Conservation (phyloP, 2,329 filamentous ascomycete species). For the Trichoderma atroviride region DNA sequence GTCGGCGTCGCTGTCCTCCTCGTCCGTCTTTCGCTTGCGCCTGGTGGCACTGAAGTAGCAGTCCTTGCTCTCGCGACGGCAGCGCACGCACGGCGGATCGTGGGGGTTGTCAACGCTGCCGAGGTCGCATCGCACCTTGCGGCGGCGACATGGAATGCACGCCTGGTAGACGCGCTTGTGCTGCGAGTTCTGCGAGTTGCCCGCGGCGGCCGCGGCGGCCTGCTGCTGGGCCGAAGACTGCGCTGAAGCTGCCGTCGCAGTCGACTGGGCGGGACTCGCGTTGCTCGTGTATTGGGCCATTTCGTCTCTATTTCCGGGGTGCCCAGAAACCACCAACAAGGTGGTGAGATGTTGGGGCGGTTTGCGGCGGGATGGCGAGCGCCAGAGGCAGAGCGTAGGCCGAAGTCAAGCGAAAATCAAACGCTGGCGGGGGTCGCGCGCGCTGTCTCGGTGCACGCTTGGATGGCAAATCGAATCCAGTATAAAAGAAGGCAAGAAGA, state of each 20-base stretch:
- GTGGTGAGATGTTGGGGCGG: conserved; percentile 34
- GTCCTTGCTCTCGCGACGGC: conserved; percentile 91
- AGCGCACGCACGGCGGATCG: conserved; percentile 91
- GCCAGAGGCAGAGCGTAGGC: conserved; percentile 32
- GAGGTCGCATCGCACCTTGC: conserved; percentile 65
- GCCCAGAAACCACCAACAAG: neutral
- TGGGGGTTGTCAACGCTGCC: conserved; percentile 88
- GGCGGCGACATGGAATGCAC: conserved; percentile 63
- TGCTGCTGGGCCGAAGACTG: conserved; percentile 28
- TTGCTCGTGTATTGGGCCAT: conserved; percentile 32
- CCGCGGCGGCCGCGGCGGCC: conserved; percentile 15
- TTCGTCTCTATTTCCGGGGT: neutral
- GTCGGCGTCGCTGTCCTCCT: conserved; percentile 56
- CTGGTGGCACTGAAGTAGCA: conserved; percentile 96
- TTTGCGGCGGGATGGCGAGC: conserved; percentile 42
- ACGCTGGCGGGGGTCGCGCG: conserved; percentile 20
- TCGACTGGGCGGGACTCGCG: conserved; percentile 31
- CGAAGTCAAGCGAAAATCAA: conserved; percentile 28
- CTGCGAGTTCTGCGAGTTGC: conserved; percentile 36
- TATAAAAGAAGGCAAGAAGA: conserved; percentile 8
- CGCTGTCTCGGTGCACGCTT: conserved; percentile 9
- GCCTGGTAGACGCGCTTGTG: conserved; percentile 67
- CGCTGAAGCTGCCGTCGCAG: conserved; percentile 29
- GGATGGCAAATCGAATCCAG: neutral
- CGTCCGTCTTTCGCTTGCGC: conserved; percentile 80